Percentiles rank a stretch among this genome's conserved stretches.
Evolutionary conservation across 2,329 filamentous ascomycete species (phyloP).

Genomic region (Cladosporium sp.): DNA sequence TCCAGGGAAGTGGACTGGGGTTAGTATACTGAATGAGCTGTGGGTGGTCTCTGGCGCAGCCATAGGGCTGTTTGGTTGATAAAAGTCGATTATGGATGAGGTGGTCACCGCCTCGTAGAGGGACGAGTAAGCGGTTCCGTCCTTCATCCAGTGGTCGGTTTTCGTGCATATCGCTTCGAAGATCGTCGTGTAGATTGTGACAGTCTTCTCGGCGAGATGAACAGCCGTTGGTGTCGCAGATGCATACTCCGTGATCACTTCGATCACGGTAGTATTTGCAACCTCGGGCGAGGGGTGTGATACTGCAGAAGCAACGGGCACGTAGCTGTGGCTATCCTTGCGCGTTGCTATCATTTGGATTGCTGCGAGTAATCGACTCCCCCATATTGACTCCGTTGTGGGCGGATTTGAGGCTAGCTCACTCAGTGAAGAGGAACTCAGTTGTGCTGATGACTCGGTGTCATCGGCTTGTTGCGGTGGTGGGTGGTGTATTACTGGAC

Average conservation of each 20-base stretch:
- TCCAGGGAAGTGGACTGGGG: background rate
- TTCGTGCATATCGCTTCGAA: slow-evolving; percentile 7
- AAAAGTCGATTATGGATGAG: slow-evolving; percentile 7
- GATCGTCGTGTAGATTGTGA: slow-evolving; percentile 8
- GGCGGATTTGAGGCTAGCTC: slow-evolving; percentile 13
- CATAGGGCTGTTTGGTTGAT: slow-evolving; percentile 5
- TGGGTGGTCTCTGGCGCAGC: slow-evolving; percentile 10
- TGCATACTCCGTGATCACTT: slow-evolving; percentile 10
- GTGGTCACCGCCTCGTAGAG: slow-evolving; percentile 4
- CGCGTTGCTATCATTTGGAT: background rate
- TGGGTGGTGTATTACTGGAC: slow-evolving; percentile 3
- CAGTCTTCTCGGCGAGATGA: slow-evolving; percentile 8
- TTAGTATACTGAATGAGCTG: slow-evolving; percentile 11
- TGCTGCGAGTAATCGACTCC: slow-evolving; percentile 9
- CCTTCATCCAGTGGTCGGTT: background rate
- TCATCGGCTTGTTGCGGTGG: slow-evolving; percentile 8
- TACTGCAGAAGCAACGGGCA: background rate
- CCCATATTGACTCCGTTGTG: slow-evolving; percentile 12
- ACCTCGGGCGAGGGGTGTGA: slow-evolving; percentile 10
- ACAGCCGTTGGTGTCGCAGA: slow-evolving; percentile 10
- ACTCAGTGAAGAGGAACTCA: slow-evolving; percentile 13
- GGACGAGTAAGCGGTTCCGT: slow-evolving; percentile 2
- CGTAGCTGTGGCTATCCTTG: slow-evolving; percentile 7
- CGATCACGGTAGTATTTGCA: slow-evolving; percentile 9
- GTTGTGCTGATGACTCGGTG: background rate